These are phyloP conservation scores for Annona squamosa DNA, from an alignment of 164 flowering plant species.

Conservation along the genomic window DNA sequence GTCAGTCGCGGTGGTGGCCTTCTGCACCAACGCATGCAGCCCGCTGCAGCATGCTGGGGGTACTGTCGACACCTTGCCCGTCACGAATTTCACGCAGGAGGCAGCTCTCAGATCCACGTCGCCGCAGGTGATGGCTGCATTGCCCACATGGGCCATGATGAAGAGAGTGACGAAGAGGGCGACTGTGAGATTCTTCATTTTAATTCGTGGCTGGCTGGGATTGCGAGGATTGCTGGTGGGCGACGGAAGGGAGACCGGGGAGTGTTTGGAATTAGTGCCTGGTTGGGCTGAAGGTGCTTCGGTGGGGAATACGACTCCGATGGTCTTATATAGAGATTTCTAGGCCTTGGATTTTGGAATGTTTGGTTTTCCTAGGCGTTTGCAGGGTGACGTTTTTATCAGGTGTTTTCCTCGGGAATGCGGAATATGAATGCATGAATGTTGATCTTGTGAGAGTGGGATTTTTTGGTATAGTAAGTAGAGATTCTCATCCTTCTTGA, in stretches of 20 bases:
- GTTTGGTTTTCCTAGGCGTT: neutral
- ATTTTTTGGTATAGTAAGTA: no score
- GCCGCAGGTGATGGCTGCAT: conserved; percentile 25
- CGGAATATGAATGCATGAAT: neutral
- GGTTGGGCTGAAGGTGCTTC: neutral
- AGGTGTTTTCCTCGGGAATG: neutral
- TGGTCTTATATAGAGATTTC: neutral
- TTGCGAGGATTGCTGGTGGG: neutral
- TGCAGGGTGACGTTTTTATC: neutral
- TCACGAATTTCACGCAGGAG: conserved; percentile 25
- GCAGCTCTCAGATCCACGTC: conserved; percentile 26
- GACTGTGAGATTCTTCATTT: conserved; percentile 25
- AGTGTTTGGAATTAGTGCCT: neutral
- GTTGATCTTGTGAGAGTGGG: neutral
- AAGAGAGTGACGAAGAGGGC: conserved; percentile 20
- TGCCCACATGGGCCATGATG: conserved; percentile 16
- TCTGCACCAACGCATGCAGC: conserved; percentile 28
- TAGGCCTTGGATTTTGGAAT: neutral
- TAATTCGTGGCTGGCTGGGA: neutral
- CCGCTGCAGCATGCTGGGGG: conserved; percentile 30
- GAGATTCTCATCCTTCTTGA: no score
- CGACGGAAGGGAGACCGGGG: neutral
- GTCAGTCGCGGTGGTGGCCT: conserved; percentile 24
- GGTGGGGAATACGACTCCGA: neutral
- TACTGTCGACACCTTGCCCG: conserved; percentile 29